Base-by-base conservation (phyloP, 768 basidiomycete species). In the Pleurotus ostreatus region DNA sequence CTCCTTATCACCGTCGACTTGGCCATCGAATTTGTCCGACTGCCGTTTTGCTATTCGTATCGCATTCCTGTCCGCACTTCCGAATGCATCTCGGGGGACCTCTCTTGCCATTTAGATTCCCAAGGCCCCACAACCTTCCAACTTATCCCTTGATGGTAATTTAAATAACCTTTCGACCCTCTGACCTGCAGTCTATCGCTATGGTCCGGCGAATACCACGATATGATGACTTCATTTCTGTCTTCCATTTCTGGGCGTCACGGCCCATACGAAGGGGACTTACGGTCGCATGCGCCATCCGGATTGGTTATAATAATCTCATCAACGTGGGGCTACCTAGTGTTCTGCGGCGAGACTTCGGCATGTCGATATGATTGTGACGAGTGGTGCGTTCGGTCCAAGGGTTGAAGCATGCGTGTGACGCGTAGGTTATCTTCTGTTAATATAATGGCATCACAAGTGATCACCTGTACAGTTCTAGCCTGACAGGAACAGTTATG, bases 121-220 rank as follows among this genome's bases (percentile, higher is more conserved):
- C 30, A 34, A 34, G 11, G 30, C 30, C 4, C 30, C 30, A 44
- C n/a, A 44, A 44, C 41, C n/a, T 22, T 44, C 41, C 12, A 44
- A 44, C 41, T 25, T 25, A 25, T 5, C 23, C n/a, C 20, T 44
- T n/a, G 41, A 16, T 22, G 20, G 15, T 16, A n/a, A n/a, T 44
- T n/a, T 22, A 44, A 44, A 22, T 44, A 16, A 16, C 41, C n/a
- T 44, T 22, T 16, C 41, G 41, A n/a, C 11, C n/a, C 41, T 16
- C 41, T 16, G 15, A 16, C 41, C 20, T 16, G 41, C 12, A 22
- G 20, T 44, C 37, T 53, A 53, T 53, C 51, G 39, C 26, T n/a
- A 40, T 53, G 51, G 51, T 53, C 51, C 51, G 51, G 20, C 13
- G 51, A 41, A 53, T 39, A 38, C 38, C 51, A 53, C 51, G 51